Percentiles rank a stretch among this genome's conserved stretches.
Evolutionary conservation across 2,329 filamentous ascomycete genomes (phyloP).

Genomic region (Colletotrichum lini): DNA sequence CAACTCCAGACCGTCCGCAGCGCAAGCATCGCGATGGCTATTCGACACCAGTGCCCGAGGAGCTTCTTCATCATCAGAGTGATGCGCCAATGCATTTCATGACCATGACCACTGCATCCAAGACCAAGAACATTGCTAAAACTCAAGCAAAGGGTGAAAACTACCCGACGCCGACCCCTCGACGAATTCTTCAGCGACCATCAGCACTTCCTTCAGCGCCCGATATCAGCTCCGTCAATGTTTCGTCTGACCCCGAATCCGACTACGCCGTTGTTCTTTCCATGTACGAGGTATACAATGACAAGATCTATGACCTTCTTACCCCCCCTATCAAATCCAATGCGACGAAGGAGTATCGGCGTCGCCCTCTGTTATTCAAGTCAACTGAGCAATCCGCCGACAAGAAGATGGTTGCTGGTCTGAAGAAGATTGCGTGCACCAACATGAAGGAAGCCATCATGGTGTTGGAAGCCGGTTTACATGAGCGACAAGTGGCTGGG

Average conservation of each 20-base stretch:
- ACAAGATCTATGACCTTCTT: slow-evolving; percentile 95
- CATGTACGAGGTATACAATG: slow-evolving; percentile 99
- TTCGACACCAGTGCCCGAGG: slow-evolving; percentile 6
- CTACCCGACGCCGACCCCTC: slow-evolving; percentile 68
- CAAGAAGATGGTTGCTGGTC: slow-evolving; percentile 92
- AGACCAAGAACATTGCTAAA: slow-evolving; percentile 64
- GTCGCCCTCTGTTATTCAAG: slow-evolving; percentile 92
- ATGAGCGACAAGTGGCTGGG: slow-evolving; percentile 88
- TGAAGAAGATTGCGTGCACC: slow-evolving; percentile 90
- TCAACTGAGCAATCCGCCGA: slow-evolving; percentile 89
- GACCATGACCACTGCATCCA: slow-evolving; percentile 43
- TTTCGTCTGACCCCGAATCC: slow-evolving; percentile 76
- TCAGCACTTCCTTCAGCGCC: slow-evolving; percentile 81
- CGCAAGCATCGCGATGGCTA: neutral
- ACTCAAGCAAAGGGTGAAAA: slow-evolving; percentile 63
- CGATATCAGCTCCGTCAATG: slow-evolving; percentile 78
- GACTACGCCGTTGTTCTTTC: slow-evolving; percentile 93
- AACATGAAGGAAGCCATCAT: slow-evolving; percentile 87
- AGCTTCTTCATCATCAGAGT: neutral
- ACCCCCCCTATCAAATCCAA: slow-evolving; percentile 73
- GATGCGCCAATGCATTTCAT: slow-evolving; percentile 51
- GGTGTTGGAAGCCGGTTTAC: slow-evolving; percentile 89
- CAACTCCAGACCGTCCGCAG: slow-evolving; percentile 33
- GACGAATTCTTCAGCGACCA: slow-evolving; percentile 76
- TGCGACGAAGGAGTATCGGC: slow-evolving; percentile 77